Evolutionary conservation across 768 basidiomycete species (phyloP).

Genomic region (Termitomyces eurrhizus): DNA sequence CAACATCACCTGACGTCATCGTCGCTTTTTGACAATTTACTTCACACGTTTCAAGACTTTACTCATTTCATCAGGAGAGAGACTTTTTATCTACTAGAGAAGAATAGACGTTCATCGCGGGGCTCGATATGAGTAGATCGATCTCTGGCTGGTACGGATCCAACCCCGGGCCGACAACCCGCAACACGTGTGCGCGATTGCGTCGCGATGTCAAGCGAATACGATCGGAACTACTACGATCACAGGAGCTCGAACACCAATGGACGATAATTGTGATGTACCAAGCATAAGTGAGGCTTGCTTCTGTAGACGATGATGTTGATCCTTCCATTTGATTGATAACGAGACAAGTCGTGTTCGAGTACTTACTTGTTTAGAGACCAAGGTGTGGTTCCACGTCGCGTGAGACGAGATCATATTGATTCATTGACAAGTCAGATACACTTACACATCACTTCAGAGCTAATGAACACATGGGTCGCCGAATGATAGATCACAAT

Average conservation of each 20-base stretch:
- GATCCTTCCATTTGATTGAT: neutral
- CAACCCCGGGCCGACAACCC: neutral
- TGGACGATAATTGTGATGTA: too few species aligned
- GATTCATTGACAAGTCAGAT: neutral
- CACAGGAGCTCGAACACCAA: neutral
- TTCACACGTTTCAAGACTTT: neutral
- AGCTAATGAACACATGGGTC: neutral
- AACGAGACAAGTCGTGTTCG: neutral
- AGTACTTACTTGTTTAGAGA: neutral
- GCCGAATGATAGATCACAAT: neutral
- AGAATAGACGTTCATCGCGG: neutral
- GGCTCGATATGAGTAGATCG: neutral
- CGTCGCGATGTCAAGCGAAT: neutral
- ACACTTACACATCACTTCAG: neutral
- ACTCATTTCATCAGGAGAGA: neutral
- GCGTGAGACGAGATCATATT: neutral
- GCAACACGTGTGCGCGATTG: neutral
- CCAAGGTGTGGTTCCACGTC: neutral
- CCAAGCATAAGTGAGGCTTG: neutral
- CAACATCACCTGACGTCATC: neutral
- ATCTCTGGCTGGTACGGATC: neutral
- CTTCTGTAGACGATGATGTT: neutral
- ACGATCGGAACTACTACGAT: neutral
- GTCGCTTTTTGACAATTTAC: neutral
- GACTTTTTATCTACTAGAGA: neutral